Conservation (phyloP, 495 filamentous ascomycete species). For the Aspergillus nidulans region DNA sequence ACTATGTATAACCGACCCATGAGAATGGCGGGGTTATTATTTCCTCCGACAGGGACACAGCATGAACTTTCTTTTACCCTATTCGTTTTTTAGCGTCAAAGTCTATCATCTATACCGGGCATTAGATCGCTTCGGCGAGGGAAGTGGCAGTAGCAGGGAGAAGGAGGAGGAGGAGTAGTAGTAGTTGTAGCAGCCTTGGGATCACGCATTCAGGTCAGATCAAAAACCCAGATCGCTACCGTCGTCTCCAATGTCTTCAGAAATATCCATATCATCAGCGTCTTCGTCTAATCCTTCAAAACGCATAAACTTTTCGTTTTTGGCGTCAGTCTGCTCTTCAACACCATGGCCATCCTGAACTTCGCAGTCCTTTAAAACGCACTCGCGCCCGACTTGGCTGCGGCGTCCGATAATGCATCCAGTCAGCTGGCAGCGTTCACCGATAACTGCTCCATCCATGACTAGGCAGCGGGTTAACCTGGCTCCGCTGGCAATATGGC, state of each 20-base stretch:
- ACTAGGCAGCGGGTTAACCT: constrained; percentile 75
- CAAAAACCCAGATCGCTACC: constrained; percentile 17
- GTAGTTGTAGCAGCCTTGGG: neutral
- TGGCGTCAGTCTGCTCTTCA: constrained; percentile 74
- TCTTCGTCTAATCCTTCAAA: constrained; percentile 67
- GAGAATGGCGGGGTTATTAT: neutral
- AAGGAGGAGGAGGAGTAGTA: neutral
- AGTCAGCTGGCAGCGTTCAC: constrained; percentile 68
- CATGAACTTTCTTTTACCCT: neutral
- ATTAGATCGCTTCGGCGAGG: neutral
- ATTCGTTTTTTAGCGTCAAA: constrained; percentile 1
- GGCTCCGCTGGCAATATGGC: constrained; percentile 75
- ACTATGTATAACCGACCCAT: neutral
- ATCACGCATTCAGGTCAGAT: neutral
- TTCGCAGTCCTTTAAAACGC: constrained; percentile 77
- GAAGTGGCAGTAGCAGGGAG: neutral
- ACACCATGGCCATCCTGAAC: constrained; percentile 84
- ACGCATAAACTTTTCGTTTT: constrained; percentile 80
- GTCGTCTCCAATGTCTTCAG: constrained; percentile 29
- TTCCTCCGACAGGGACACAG: neutral
- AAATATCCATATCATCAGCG: constrained; percentile 34
- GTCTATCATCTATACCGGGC: constrained; percentile 5
- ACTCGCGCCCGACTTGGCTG: constrained; percentile 70
- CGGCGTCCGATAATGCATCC: constrained; percentile 78
- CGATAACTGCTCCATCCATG: constrained; percentile 86